Evolutionary conservation across 2,329 filamentous ascomycete genomes (phyloP), one percentile per base, ranked within the genome.

Genomic region (Ceratocystis alfenasii): DNA sequence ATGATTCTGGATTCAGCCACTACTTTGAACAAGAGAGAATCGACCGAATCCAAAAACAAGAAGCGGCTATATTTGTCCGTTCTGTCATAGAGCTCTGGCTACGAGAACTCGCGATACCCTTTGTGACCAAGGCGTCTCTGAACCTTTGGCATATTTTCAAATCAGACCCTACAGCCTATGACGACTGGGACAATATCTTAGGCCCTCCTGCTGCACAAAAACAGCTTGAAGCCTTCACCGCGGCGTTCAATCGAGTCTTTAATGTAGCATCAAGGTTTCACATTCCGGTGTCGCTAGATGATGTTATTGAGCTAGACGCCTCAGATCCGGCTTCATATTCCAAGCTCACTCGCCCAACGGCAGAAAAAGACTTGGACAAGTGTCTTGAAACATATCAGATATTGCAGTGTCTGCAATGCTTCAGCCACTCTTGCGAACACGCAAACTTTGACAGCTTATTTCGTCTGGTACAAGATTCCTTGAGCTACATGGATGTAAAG

Each of bases 381-480:
- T 71, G 78, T 45, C 71, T 85, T 28, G 79, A 80, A 62, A 84
- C 80, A 1, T 83, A 84, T 70, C 78, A 78, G 41, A 76, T 81
- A 8, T 75, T 85, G 17, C 80, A 80, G 12, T 85, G 83, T 69
- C 73, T 83, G n/a, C 79, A 84, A 63, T 85, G 83, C 72, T 81
- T 78, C 70, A 81, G 81, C 63, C 80, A 84, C 71, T 83, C 82
- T 12, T 85, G 83, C 67, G 83, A 85, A 70, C 83, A 85, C 68
- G 83, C 82, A 59, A 82, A 84, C 65, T 84, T 83, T 63, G 80
- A 82, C 65, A 63, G 41, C 20, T 48, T 48, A 5, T 66, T 63
- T 45, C 55, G 64, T 36, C 60, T 60, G 4, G 33, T 68, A 6
- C 66, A 68, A 61, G 33, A 65, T 28, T 68, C 66, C 3, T 25